Conservation (phyloP, 163 green algal genomes). For the Scenedesmus sp. region DNA sequence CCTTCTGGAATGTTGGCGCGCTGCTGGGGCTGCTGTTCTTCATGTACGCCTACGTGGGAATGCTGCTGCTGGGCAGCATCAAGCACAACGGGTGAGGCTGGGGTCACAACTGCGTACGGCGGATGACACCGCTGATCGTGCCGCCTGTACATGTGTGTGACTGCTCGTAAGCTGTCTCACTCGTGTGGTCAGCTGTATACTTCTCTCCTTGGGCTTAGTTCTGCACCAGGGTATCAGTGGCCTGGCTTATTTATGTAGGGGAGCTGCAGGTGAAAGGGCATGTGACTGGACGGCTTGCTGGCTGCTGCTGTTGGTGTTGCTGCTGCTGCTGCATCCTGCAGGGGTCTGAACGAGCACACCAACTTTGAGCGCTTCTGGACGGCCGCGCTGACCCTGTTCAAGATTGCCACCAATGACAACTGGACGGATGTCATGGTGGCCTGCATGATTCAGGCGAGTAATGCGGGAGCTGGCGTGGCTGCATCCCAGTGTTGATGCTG, state of each 20-base stretch:
- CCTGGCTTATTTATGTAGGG: too few relatives aligned
- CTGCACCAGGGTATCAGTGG: too few relatives aligned
- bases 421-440: constrained; percentile 66
- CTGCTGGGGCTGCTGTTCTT: constrained; percentile 88
- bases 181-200: too few relatives aligned
- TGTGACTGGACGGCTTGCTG: not conserved
- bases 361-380: constrained; percentile 84
- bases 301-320: not conserved
- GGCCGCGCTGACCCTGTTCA: constrained; percentile 77
- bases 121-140: too few relatives aligned
- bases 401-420: constrained; percentile 77
- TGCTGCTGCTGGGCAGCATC: constrained; percentile 64
- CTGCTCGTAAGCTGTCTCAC: too few relatives aligned
- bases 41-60: constrained; percentile 83
- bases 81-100: constrained; percentile 33
- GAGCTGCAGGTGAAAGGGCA: not conserved
- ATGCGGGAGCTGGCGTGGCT: too few relatives aligned
- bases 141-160: too few relatives aligned
- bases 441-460: constrained; percentile 57
- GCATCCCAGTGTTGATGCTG: too few relatives aligned
- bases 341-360: constrained; percentile 75
- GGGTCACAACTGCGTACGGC: too few relatives aligned
- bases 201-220: too few relatives aligned
- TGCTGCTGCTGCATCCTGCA: not conserved
- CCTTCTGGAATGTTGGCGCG: constrained; percentile 88